Evolutionary conservation across 352 stramenopile species (phyloP).

Genomic region (Phytophthora pseudosyringae): DNA sequence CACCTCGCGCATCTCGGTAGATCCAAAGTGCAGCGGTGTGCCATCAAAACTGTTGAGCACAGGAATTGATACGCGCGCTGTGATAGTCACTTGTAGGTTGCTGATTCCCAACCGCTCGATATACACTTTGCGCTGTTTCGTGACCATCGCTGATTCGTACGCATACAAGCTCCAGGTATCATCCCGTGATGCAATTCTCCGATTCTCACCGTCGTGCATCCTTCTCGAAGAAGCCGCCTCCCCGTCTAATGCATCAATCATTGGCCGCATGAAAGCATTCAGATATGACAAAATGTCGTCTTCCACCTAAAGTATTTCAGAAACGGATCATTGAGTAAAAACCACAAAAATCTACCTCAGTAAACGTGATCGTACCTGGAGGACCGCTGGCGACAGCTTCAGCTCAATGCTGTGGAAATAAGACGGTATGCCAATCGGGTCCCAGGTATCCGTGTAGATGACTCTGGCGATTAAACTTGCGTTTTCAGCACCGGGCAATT

Average conservation of each 20-base stretch:
- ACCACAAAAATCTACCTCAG: background rate
- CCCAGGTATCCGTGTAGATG: constrained; percentile 63
- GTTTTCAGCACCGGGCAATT: constrained; percentile 38
- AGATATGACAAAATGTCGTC: constrained; percentile 59
- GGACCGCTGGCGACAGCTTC: constrained; percentile 53
- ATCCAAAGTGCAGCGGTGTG: constrained; percentile 71
- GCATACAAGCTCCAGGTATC: constrained; percentile 31
- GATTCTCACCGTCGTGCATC: background rate
- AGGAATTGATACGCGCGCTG: constrained; percentile 75
- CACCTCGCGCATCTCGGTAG: constrained; percentile 63
- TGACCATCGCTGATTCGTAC: constrained; percentile 31
- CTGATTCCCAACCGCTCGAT: constrained; percentile 68
- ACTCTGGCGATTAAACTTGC: constrained; percentile 53
- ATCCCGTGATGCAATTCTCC: background rate
- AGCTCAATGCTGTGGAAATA: constrained; percentile 81
- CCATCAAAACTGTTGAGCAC: constrained; percentile 86
- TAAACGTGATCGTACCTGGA: constrained; percentile 58
- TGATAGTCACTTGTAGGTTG: constrained; percentile 69
- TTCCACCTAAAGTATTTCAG: constrained; percentile 46
- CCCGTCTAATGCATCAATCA: constrained; percentile 47
- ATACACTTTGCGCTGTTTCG: constrained; percentile 64
- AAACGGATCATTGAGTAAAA: constrained; percentile 10
- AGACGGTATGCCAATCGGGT: constrained; percentile 47
- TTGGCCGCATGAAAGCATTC: constrained; percentile 50
- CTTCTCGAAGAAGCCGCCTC: constrained; percentile 8